Percentiles rank a stretch among this genome's conserved stretches.
These are phyloP conservation scores for Adansonia rubrostipa DNA, from an alignment of 441 rosid genomes.

Conservation along the genomic window DNA sequence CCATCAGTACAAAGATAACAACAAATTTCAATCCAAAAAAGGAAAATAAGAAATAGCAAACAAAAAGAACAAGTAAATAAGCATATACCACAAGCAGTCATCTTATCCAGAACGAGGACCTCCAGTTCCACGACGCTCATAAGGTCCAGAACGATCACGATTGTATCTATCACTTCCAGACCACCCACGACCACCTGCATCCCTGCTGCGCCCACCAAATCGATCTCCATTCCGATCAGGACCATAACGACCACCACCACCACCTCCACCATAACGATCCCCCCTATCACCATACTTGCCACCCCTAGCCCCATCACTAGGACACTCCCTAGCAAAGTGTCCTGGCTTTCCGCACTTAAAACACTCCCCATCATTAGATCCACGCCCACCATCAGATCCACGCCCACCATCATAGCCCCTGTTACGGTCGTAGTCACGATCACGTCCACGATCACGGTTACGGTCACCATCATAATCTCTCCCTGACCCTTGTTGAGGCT, in stretches of 20 bases:
- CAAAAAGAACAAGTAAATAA: conserved; percentile 14
- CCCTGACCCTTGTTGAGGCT: conserved; percentile 81
- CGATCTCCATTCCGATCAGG: conserved; percentile 90
- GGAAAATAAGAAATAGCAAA: not conserved
- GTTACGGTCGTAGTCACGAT: conserved; percentile 46
- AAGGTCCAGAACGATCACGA: conserved; percentile 86
- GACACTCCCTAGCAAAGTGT: conserved; percentile 94
- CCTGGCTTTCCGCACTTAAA: conserved; percentile 95
- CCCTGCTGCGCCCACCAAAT: conserved; percentile 69
- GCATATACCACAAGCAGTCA: conserved; percentile 38
- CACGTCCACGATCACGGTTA: conserved; percentile 50
- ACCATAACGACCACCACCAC: conserved; percentile 65
- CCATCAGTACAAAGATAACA: conserved; percentile 15
- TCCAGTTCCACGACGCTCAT: conserved; percentile 76
- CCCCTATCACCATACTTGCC: conserved; percentile 66
- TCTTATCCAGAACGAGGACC: conserved; percentile 56
- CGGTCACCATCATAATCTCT: conserved; percentile 78
- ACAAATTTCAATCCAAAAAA: not conserved
- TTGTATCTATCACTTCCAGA: conserved; percentile 67
- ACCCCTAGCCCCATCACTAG: conserved; percentile 68
- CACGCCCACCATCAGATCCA: conserved; percentile 5
- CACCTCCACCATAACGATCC: conserved; percentile 51
- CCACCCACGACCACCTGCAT: conserved; percentile 72
- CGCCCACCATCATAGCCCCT: conserved; percentile 72
- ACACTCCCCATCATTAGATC: conserved; percentile 78